Evolutionary conservation across 2,329 filamentous ascomycete genomes (phyloP), one percentile per base, ranked within the genome.

Genomic region (Botrytis hyacinthi): DNA sequence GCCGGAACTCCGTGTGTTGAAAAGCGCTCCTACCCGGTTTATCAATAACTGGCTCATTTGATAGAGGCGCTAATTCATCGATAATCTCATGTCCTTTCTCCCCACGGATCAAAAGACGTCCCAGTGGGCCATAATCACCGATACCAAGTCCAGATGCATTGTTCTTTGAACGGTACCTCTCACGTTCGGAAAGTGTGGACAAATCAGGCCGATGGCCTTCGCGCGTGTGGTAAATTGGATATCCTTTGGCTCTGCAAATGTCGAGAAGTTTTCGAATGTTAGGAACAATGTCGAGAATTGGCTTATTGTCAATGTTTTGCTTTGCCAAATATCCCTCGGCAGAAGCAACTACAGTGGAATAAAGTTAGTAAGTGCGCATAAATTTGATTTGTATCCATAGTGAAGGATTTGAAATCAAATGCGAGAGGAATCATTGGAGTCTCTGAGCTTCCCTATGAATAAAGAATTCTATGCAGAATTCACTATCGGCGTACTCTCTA

Each of bases 1-100:
- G 73, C 48, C 78, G 76, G 46, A 82, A 80, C 35, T 82, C 81
- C 5, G 81, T 82, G 42, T 90, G 78, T 51, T 78, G 76, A 60
- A 82, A 82, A 8, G 81, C 81, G 61, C 79, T 79, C 1, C 78
- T 76, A 1, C 81, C 81, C 2, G 81, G 81, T 69, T 82, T 82
- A 57, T 82, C 81, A 54, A 82, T 79, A 5, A 82, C 71, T 8
- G 78, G 77, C 67, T 82, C 81, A 12, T 74, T 74, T 8, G 69
- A 66, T 2, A 77, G 40, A 1, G 81, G 81, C 2, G 67, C 54
- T 3, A 82, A 72, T 72, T 82, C 87, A 12, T 84, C 81, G 29
- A 90, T 84, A 44, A 86, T 88, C 65, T 87, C 87, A 77, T 90
- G 88, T 0, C 89, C 89, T 35, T 82, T 77, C 76, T 90, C 86